Evolutionary conservation across 2,329 filamentous ascomycete species (phyloP).

Genomic region (Penicillium hesseltinei): DNA sequence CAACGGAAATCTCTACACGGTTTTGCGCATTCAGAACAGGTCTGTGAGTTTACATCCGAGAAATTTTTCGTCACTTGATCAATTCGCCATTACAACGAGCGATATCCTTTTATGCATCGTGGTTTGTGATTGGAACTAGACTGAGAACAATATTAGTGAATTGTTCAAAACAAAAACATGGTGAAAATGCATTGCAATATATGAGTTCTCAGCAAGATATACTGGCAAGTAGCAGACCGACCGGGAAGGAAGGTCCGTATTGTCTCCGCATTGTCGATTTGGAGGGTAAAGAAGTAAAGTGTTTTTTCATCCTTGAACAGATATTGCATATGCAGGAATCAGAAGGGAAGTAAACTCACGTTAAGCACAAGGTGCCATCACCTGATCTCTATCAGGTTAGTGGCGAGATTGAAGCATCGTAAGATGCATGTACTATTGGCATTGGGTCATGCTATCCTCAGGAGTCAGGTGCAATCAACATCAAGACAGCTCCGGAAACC

Average conservation of each 20-base stretch:
- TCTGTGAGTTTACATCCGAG: constrained; percentile 86
- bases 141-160: constrained; percentile 5
- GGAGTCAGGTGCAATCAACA: constrained; percentile 1
- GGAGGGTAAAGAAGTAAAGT: constrained; percentile 62
- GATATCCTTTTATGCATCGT: background rate
- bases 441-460: constrained; percentile 5
- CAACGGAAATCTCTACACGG: constrained; percentile 98
- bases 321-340: constrained; percentile 8
- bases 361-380: background rate
- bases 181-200: constrained; percentile 6
- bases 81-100: constrained; percentile 17
- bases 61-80: constrained; percentile 75
- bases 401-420: constrained; percentile 10
- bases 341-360: constrained; percentile 25
- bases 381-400: constrained; percentile 23
- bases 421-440: background rate
- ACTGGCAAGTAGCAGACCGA: constrained; percentile 71
- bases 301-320: constrained; percentile 59
- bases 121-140: background rate
- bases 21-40: constrained; percentile 88
- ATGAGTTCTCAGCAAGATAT: constrained; percentile 59
- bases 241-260: constrained; percentile 60
- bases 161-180: constrained; percentile 1
- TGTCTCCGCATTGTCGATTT: constrained; percentile 68
- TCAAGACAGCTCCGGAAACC: constrained; percentile 4